These are phyloP conservation scores for Fusarium devonianum DNA, from an alignment of 2,329 filamentous ascomycete species.

Conservation along the genomic window DNA sequence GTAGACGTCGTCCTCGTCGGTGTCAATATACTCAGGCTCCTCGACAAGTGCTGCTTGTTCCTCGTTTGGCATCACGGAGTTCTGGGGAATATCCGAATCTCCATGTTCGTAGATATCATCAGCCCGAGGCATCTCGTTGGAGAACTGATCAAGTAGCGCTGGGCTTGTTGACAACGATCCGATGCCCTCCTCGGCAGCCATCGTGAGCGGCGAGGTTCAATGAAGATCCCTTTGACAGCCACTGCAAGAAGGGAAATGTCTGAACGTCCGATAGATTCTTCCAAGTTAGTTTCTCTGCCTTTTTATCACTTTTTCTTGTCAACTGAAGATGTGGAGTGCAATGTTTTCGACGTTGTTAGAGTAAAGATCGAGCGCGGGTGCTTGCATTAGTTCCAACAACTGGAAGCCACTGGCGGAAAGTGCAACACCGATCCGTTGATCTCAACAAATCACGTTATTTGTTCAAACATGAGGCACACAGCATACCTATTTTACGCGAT, in stretches of 20 bases:
- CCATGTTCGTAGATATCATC: neutral
- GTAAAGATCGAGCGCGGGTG: slow-evolving; percentile 2
- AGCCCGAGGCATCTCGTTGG: neutral
- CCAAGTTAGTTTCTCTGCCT: too few species aligned
- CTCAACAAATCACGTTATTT: too few species aligned
- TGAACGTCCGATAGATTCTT: too few species aligned
- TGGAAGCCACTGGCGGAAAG: neutral
- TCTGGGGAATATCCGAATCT: too few species aligned
- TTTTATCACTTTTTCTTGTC: too few species aligned
- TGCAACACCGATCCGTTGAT: neutral
- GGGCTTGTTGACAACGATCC: neutral
- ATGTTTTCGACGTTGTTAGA: neutral
- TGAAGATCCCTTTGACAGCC: too few species aligned
- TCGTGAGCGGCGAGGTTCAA: neutral
- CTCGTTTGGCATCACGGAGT: neutral
- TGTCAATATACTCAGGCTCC: slow-evolving; percentile 23
- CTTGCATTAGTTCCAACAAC: slow-evolving; percentile 1
- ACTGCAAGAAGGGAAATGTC: too few species aligned
- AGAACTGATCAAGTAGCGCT: too few species aligned
- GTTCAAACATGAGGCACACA: too few species aligned
- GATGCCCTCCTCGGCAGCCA: slow-evolving; percentile 1
- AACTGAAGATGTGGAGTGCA: neutral
- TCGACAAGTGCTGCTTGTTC: neutral
- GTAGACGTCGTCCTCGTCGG: slow-evolving; percentile 39
- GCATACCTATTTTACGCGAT: too few species aligned